These are phyloP conservation scores for Xylogone sp. DNA, from an alignment of 2,329 filamentous ascomycete species.

Conservation along the genomic window DNA sequence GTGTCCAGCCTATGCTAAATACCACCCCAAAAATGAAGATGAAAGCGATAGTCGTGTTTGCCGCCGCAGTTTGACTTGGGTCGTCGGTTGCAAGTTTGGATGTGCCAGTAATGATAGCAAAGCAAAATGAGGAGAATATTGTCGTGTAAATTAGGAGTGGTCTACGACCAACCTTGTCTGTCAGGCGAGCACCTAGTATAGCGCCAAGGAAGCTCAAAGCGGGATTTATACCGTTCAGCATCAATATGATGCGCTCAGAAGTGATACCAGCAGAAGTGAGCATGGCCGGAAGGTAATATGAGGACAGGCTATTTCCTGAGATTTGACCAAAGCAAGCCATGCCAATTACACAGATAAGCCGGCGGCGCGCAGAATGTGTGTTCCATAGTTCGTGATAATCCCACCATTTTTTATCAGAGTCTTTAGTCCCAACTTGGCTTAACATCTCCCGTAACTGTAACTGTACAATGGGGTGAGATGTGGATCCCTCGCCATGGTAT, in stretches of 20 bases:
- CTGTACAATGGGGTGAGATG: constrained; percentile 21
- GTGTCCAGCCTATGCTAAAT: constrained; percentile 49
- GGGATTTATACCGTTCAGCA: constrained; percentile 36
- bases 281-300: constrained; percentile 23
- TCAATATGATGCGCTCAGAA: constrained; percentile 35
- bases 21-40: constrained; percentile 50
- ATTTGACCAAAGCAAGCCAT: constrained; percentile 28
- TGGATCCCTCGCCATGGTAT: constrained; percentile 48
- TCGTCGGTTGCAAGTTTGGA: constrained; percentile 35
- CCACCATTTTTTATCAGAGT: constrained; percentile 28
- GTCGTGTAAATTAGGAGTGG: constrained; percentile 43
- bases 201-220: constrained; percentile 32
- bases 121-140: constrained; percentile 42
- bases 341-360: constrained; percentile 26
- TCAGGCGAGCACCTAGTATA: constrained; percentile 15
- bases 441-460: constrained; percentile 26
- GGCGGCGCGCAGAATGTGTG: constrained; percentile 19
- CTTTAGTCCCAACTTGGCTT: constrained; percentile 20
- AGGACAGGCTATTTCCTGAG: constrained; percentile 29
- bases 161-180: constrained; percentile 25
- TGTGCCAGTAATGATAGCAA: constrained; percentile 45
- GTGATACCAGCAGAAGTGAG: constrained; percentile 19
- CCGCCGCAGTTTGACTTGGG: constrained; percentile 26
- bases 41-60: constrained; percentile 44
- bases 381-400: constrained; percentile 25